phyloP scores from a whole-genome alignment of 371 early-diverging fungal species.

The Rhizopus arrhizus region DNA sequence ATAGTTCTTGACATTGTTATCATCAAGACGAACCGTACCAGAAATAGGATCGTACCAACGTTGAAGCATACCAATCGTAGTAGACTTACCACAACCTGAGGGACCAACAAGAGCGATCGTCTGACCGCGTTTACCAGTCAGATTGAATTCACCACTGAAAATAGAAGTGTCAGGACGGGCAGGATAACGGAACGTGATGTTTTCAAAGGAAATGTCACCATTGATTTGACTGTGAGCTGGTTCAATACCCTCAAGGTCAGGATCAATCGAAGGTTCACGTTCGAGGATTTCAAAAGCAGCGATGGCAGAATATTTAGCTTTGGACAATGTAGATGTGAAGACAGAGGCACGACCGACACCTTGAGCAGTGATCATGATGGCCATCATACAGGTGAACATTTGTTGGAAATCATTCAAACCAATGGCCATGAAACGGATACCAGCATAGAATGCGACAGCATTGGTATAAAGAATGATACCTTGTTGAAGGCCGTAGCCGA shows the following conservation, averaged over 20 bases:
- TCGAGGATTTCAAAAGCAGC: constrained; percentile 78
- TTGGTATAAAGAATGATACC: constrained; percentile 68
- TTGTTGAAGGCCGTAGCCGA: constrained; percentile 74
- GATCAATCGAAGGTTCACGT: constrained; percentile 71
- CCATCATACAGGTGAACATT: constrained; percentile 71
- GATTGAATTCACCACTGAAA: constrained; percentile 72
- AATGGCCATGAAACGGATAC: constrained; percentile 48
- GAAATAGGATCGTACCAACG: constrained; percentile 81
- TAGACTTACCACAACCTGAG: constrained; percentile 87
- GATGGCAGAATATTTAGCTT: constrained; percentile 83
- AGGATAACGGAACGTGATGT: constrained; percentile 83
- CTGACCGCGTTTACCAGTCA: constrained; percentile 74
- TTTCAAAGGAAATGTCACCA: constrained; percentile 60
- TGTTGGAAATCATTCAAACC: constrained; percentile 33
- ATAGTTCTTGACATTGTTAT: constrained; percentile 65
- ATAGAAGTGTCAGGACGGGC: constrained; percentile 77
- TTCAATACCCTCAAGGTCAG: constrained; percentile 62
- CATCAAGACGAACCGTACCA: constrained; percentile 70
- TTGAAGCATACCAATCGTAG: constrained; percentile 81
- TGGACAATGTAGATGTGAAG: constrained; percentile 64
- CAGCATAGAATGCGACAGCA: constrained; percentile 64
- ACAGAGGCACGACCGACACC: constrained; percentile 66
- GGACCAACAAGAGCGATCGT: constrained; percentile 89
- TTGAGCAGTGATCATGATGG: constrained; percentile 75
- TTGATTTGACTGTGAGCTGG: constrained; percentile 36